Evolutionary conservation across 306 rosid genomes (phyloP), one percentile per base, ranked within the genome.

Genomic region (Alnus rubra): DNA sequence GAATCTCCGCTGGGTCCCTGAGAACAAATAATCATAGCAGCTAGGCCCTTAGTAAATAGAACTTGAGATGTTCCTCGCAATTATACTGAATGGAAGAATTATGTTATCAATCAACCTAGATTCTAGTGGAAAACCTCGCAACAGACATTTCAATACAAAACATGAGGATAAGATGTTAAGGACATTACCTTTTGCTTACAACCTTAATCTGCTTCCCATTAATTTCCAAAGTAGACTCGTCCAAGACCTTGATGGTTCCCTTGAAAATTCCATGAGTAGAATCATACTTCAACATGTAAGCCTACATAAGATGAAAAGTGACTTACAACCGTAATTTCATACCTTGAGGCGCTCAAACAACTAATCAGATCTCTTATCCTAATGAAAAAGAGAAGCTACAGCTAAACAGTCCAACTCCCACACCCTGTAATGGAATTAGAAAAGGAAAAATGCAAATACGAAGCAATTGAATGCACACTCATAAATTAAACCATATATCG

Each of bases 221-320:
- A 39, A 95, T 88, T 84, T 90, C 97, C 86, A 95, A 82, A 53
- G 96, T 89, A 65, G 96, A 86, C 14, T 90, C 92, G 74, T 87
- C 92, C 73, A 95, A 71, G 81, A 87, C 68, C 76, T 80, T 86
- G 82, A 93, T 77, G 81, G 94, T 82, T 81, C 97, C 99, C 49
- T 84, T 82, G 84, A 90, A 95, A 19, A 86, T 68, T 80, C 99
- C 96, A 86, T 95, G 99, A 48, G 98, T 93, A 75, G 99, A 93
- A 77, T 95, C 99, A 49, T 90, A 95, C 85, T 95, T 95, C 44
- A 95, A 87, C 99, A 95, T 93, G 90, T 95, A 95, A 37, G 99
- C 98, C 99, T 93, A 77, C 42, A 86, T 75, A 75, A 67, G n/a
- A 35, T 12, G 50, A 59, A 9, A 70, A 70, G 79, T 74, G 44